Percentiles rank a stretch among this genome's conserved stretches.
Evolutionary conservation across 2,329 filamentous ascomycete species (phyloP).

Genomic region (Ambrosiella beaveri): DNA sequence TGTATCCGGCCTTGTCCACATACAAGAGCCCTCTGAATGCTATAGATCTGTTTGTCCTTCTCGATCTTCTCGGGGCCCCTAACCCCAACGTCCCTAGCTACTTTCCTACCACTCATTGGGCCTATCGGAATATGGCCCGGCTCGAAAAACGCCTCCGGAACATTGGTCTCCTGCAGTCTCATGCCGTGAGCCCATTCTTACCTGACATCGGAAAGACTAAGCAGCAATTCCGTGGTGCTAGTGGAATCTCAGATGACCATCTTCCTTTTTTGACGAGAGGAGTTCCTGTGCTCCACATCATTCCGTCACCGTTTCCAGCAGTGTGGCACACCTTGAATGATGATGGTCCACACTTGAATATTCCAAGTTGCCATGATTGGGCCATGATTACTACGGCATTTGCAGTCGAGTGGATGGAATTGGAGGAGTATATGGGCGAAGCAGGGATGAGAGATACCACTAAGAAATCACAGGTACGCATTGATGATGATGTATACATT

Average conservation of each 20-base stretch:
- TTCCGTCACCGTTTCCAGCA: conserved; percentile 61
- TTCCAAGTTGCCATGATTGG: conserved; percentile 73
- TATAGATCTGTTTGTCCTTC: conserved; percentile 77
- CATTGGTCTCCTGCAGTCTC: conserved; percentile 47
- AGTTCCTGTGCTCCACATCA: conserved; percentile 77
- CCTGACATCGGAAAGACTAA: conserved; percentile 39
- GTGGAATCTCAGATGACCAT: conserved; percentile 64
- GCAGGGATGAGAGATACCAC: not conserved
- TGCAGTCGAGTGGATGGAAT: conserved; percentile 78
- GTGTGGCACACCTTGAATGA: conserved; percentile 83
- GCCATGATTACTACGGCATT: conserved; percentile 69
- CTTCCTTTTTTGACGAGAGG: conserved; percentile 76
- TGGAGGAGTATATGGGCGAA: conserved; percentile 27
- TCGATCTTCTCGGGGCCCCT: conserved; percentile 65
- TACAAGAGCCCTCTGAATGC: conserved; percentile 59
- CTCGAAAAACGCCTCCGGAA: conserved; percentile 59
- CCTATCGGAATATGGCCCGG: conserved; percentile 58
- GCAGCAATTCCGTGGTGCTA: conserved; percentile 31
- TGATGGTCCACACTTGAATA: conserved; percentile 68
- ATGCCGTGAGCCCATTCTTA: conserved; percentile 39
- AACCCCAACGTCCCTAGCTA: conserved; percentile 64
- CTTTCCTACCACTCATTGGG: conserved; percentile 85
- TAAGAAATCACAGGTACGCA: conserved; percentile 22
- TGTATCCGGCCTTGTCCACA: conserved; percentile 53
- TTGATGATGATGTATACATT: conserved; percentile 20